A percentile compares a stretch with the other conserved stretches of the same genome.
These are phyloP conservation scores for Cladosporium sp. DNA, from an alignment of 2,329 filamentous ascomycete species.

Conservation along the genomic window DNA sequence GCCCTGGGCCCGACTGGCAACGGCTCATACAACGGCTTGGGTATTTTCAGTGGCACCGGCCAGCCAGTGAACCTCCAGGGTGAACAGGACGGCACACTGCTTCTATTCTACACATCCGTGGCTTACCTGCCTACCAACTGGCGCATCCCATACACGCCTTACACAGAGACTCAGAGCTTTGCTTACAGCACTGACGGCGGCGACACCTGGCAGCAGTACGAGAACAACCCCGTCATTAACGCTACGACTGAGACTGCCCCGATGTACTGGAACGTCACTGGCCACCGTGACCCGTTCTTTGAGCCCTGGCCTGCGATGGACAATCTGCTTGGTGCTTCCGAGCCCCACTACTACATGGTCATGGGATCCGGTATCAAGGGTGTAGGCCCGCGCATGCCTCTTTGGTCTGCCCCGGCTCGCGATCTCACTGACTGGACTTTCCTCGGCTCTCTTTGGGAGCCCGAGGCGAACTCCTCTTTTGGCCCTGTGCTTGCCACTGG, in stretches of 20 bases:
- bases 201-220: constrained; percentile 42
- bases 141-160: constrained; percentile 37
- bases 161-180: constrained; percentile 42
- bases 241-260: constrained; percentile 30
- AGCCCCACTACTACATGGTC: constrained; percentile 42
- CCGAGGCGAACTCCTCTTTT: constrained; percentile 36
- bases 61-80: constrained; percentile 45
- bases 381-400: constrained; percentile 41
- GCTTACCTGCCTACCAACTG: constrained; percentile 41
- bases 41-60: constrained; percentile 48
- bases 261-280: constrained; percentile 41
- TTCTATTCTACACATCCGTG: constrained; percentile 44
- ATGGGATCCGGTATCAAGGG: constrained; percentile 44
- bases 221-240: constrained; percentile 41
- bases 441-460: constrained; percentile 42
- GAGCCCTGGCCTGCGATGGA: constrained; percentile 36
- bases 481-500: constrained; percentile 39
- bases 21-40: constrained; percentile 44
- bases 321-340: constrained; percentile 33
- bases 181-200: constrained; percentile 43
- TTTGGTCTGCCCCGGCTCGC: constrained; percentile 40
- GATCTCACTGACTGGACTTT: constrained; percentile 43
- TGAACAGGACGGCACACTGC: constrained; percentile 40
- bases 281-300: constrained; percentile 35
- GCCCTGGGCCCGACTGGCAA: constrained; percentile 36